These are phyloP conservation scores for Claviceps quebecensis DNA, from an alignment of 2,329 filamentous ascomycete species.

Conservation along the genomic window DNA sequence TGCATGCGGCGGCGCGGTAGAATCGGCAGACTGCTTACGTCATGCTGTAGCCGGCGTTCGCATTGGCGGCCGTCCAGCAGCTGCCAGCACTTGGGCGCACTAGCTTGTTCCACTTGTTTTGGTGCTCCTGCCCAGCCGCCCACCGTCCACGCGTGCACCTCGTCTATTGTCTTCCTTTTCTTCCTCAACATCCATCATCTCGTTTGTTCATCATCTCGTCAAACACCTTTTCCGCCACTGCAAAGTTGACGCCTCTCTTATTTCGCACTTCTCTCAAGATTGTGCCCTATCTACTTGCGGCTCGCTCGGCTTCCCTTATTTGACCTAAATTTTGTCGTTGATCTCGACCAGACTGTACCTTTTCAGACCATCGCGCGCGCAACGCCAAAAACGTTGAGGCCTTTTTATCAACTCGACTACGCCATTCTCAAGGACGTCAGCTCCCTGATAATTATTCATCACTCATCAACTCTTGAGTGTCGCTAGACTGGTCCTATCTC, in stretches of 20 bases:
- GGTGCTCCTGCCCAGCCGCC: not conserved
- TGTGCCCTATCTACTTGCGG: not conserved
- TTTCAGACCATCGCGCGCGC: not conserved
- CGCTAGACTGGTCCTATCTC: not conserved
- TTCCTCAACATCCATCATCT: conserved; percentile 1
- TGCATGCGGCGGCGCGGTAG: no score
- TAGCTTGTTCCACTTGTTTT: not conserved
- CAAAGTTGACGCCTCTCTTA: not conserved
- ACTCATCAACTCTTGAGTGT: not conserved
- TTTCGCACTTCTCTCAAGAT: not conserved
- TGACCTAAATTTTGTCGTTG: not conserved
- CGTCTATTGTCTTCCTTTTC: not conserved
- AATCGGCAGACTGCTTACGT: not conserved
- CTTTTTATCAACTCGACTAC: not conserved
- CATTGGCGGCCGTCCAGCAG: no score
- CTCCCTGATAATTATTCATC: not conserved
- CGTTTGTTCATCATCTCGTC: not conserved
- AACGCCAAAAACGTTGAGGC: not conserved
- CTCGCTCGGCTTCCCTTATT: not conserved
- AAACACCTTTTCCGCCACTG: not conserved
- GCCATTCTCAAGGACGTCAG: not conserved
- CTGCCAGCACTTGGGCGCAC: not conserved
- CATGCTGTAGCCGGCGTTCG: not conserved
- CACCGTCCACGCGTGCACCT: not conserved
- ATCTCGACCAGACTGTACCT: conserved; percentile 2